Conservation (phyloP, 345 rosid species). For the Theobroma cacao region DNA sequence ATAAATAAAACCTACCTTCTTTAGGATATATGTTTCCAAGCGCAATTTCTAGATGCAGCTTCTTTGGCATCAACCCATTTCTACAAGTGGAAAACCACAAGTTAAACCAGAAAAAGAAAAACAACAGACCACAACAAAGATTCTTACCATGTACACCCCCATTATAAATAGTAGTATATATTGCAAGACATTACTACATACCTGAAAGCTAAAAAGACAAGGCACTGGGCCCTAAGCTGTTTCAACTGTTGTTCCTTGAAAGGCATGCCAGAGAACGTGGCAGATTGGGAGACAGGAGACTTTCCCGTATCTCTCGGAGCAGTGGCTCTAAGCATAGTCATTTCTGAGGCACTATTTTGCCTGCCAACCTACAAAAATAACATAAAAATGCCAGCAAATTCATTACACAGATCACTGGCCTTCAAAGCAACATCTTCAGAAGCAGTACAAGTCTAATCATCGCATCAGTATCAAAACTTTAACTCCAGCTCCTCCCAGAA, state of each 20-base stretch:
- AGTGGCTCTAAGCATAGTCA: constrained; percentile 43
- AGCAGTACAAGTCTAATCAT: not conserved
- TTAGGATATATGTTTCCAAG: constrained; percentile 67
- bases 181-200: constrained; percentile 24
- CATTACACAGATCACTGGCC: not conserved
- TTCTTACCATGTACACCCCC: not conserved
- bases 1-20: constrained; percentile 55
- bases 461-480: not conserved
- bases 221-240: constrained; percentile 97
- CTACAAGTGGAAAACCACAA: constrained; percentile 35
- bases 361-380: constrained; percentile 44
- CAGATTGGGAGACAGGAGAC: constrained; percentile 49
- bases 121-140: not conserved
- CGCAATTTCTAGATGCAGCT: constrained; percentile 82
- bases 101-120: not conserved
- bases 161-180: not conserved
- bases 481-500: not conserved
- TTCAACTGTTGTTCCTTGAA: constrained; percentile 88
- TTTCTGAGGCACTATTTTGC: constrained; percentile 43
- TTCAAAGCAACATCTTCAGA: not conserved
- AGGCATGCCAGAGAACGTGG: constrained; percentile 47
- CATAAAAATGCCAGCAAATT: not conserved
- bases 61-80: constrained; percentile 76
- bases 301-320: constrained; percentile 64
- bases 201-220: constrained; percentile 90